These are phyloP conservation scores for Xylariales sp. DNA, from an alignment of 2,329 filamentous ascomycete species.

Conservation along the genomic window DNA sequence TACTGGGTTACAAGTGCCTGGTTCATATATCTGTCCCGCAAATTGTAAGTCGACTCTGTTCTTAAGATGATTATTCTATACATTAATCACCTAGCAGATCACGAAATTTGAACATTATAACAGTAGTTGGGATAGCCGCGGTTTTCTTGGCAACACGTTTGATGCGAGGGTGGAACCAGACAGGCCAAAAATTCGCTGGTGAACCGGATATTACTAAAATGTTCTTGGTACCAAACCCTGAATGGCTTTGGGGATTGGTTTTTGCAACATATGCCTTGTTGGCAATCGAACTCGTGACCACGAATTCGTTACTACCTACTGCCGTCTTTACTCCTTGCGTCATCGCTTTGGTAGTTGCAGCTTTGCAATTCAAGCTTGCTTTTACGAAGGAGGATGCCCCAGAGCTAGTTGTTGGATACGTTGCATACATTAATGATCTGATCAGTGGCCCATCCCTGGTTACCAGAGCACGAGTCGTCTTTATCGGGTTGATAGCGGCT, in stretches of 20 bases:
- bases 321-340: conserved; percentile 35
- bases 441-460: conserved; percentile 42
- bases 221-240: conserved; percentile 60
- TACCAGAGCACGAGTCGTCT: conserved; percentile 44
- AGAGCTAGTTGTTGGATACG: conserved; percentile 61
- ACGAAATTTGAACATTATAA: conserved; percentile 9
- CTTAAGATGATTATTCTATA: not conserved
- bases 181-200: conserved; percentile 93
- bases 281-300: conserved; percentile 38
- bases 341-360: conserved; percentile 42
- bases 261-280: conserved; percentile 63
- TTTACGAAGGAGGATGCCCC: conserved; percentile 87
- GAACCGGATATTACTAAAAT: conserved; percentile 77
- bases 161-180: conserved; percentile 86
- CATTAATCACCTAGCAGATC: not conserved
- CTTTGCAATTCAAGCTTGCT: conserved; percentile 81
- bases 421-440: conserved; percentile 32
- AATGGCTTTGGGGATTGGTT: conserved; percentile 71
- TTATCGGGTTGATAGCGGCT: conserved; percentile 39
- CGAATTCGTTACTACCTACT: conserved; percentile 36
- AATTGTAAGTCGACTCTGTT: conserved; percentile 25
- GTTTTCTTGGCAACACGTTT: conserved; percentile 62
- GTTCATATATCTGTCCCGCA: conserved; percentile 51
- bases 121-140: conserved; percentile 28
- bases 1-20: conserved; percentile 81